A percentile compares a stretch with the other conserved stretches of the same genome.
Conservation (phyloP, 176 grass and related monocot genomes). For the Pharus latifolius region DNA sequence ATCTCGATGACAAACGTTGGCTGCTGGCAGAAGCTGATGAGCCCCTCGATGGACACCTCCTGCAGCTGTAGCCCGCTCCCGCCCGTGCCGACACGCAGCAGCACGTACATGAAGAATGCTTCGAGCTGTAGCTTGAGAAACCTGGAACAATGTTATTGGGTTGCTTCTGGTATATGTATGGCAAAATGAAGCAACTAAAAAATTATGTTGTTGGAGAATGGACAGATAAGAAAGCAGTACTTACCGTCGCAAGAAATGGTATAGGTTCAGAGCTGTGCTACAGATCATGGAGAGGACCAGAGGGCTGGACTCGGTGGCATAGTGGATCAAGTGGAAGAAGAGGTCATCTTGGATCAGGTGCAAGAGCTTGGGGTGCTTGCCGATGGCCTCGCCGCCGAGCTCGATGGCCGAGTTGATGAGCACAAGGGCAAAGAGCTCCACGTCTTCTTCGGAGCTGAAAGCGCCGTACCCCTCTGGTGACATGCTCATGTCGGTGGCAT, state of each 20-base stretch:
- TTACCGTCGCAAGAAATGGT: conserved; percentile 76
- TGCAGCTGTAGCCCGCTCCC: conserved; percentile 44
- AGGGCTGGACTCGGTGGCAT: conserved; percentile 44
- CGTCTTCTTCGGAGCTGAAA: conserved; percentile 66
- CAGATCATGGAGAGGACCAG: conserved; percentile 97
- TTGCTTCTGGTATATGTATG: neutral
- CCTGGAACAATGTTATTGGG: conserved; percentile 13
- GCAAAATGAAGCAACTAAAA: neutral
- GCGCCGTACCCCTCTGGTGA: conserved; percentile 41
- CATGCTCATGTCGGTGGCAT: conserved; percentile 41
- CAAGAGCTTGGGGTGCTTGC: conserved; percentile 61
- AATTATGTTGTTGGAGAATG: neutral
- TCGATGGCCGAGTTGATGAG: conserved; percentile 83
- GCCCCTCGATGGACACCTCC: conserved; percentile 80
- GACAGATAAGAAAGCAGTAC: neutral
- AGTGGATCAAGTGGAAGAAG: conserved; percentile 70
- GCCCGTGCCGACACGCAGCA: conserved; percentile 46
- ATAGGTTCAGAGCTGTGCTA: conserved; percentile 78
- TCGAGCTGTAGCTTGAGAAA: conserved; percentile 82
- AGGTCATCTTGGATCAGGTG: conserved; percentile 79
- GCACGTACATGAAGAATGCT: conserved; percentile 72
- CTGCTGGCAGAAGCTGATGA: conserved; percentile 80
- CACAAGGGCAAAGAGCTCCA: conserved; percentile 81
- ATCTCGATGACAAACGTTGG: conserved; percentile 81
- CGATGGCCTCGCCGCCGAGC: conserved; percentile 72